These are phyloP conservation scores for Tubosaeta sp. DNA, from an alignment of 768 basidiomycete genomes.

Conservation along the genomic window DNA sequence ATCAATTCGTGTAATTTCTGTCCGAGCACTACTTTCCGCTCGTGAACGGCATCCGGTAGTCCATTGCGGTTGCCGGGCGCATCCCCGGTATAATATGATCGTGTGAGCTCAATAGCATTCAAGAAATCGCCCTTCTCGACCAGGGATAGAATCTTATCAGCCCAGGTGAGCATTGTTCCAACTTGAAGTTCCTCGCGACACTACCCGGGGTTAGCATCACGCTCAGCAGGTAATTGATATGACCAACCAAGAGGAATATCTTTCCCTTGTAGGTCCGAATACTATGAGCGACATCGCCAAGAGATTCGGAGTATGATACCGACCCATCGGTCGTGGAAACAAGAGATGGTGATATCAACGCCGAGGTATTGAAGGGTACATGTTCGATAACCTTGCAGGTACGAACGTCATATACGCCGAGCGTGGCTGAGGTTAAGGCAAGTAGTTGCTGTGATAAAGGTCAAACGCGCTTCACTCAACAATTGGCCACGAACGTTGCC, in stretches of 20 bases:
- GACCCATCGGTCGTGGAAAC: constrained; percentile 43
- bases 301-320: constrained; percentile 45
- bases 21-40: constrained; percentile 62
- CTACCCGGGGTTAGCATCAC: constrained; percentile 34
- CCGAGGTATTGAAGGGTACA: constrained; percentile 51
- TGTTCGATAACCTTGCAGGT: constrained; percentile 57
- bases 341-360: constrained; percentile 52
- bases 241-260: constrained; percentile 79
- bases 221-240: neutral
- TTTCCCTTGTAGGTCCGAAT: constrained; percentile 84
- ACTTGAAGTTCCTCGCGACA: constrained; percentile 64
- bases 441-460: constrained; percentile 57
- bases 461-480: neutral
- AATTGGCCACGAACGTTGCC: constrained; percentile 62
- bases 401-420: constrained; percentile 70
- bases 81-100: constrained; percentile 74
- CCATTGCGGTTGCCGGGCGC: constrained; percentile 85
- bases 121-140: constrained; percentile 88
- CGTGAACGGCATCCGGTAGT: constrained; percentile 64
- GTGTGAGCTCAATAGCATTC: constrained; percentile 80
- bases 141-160: constrained; percentile 80
- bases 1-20: constrained; percentile 78
- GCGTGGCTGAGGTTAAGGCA: constrained; percentile 47
- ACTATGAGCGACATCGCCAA: constrained; percentile 61
- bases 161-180: constrained; percentile 90